These are phyloP conservation scores for Diplodia mutila DNA, from an alignment of 2,329 filamentous ascomycete genomes.

Conservation along the genomic window DNA sequence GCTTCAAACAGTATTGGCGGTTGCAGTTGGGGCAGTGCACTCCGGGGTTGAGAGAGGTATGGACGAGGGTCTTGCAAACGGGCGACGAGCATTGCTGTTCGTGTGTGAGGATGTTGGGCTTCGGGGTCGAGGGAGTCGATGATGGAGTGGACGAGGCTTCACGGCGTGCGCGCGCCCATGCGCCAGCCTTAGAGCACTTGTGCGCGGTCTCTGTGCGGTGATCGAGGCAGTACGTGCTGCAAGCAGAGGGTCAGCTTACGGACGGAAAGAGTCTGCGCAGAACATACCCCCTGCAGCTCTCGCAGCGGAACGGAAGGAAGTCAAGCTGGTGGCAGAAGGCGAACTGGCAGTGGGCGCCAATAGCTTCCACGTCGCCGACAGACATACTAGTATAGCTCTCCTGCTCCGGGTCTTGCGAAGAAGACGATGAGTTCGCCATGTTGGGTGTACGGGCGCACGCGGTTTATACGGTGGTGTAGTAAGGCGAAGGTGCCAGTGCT, in stretches of 20 bases:
- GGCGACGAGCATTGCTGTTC: constrained; percentile 71
- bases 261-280: neutral
- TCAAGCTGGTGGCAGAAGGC: constrained; percentile 92
- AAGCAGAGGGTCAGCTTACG: neutral
- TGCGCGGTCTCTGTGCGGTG: constrained; percentile 87
- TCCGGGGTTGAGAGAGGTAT: constrained; percentile 68
- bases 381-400: constrained; percentile 72
- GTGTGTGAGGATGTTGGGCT: constrained; percentile 61
- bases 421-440: neutral
- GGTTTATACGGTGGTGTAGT: constrained; percentile 18
- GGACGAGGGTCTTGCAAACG: constrained; percentile 70
- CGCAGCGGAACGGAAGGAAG: constrained; percentile 93
- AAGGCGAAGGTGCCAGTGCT: neutral
- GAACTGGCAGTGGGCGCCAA: constrained; percentile 90
- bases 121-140: constrained; percentile 38
- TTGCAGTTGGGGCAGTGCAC: constrained; percentile 75
- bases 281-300: constrained; percentile 70
- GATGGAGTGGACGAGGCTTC: constrained; percentile 39
- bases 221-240: constrained; percentile 84
- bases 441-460: neutral
- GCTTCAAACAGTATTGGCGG: constrained; percentile 75
- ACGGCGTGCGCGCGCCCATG: constrained; percentile 60
- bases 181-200: constrained; percentile 64
- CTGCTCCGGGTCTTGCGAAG: constrained; percentile 38
- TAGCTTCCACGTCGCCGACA: constrained; percentile 76